These are phyloP conservation scores for Rubia peregrina DNA, from an alignment of 305 asterid genomes.

Conservation along the genomic window DNA sequence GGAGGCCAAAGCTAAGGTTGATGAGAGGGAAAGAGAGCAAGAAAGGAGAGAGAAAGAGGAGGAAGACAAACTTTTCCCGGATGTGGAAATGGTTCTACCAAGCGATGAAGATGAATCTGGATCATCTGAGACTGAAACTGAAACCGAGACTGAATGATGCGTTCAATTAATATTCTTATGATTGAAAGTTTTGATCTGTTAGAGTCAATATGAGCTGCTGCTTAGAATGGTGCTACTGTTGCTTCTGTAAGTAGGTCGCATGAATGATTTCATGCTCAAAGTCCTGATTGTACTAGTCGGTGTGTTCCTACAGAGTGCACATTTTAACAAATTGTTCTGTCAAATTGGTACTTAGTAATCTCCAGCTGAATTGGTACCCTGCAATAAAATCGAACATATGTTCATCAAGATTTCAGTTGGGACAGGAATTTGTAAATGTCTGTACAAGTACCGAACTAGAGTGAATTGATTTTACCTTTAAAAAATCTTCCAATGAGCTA, in stretches of 20 bases:
- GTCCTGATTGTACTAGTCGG: background rate
- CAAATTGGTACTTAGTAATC: background rate
- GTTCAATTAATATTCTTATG: background rate
- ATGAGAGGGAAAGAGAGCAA: slow-evolving; percentile 58
- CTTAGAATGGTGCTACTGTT: background rate
- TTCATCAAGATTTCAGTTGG: background rate
- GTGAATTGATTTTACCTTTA: background rate
- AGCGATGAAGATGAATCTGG: slow-evolving; percentile 46
- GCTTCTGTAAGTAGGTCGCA: background rate
- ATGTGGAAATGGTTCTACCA: slow-evolving; percentile 41
- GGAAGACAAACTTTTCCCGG: slow-evolving; percentile 22
- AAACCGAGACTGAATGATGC: slow-evolving; percentile 30
- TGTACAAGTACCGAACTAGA: background rate
- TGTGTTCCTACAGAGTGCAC: background rate
- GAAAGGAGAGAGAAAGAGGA: slow-evolving; percentile 34
- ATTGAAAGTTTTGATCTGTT: background rate
- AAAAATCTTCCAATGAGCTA: background rate
- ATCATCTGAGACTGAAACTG: background rate
- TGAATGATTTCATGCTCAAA: background rate
- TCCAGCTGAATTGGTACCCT: too few species aligned
- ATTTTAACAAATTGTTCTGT: background rate
- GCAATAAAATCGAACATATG: background rate
- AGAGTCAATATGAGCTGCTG: background rate
- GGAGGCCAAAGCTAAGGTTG: slow-evolving; percentile 59
- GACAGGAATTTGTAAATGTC: background rate